Conservation (phyloP, 2,329 filamentous ascomycete species). For the Sarocladium oryzae region DNA sequence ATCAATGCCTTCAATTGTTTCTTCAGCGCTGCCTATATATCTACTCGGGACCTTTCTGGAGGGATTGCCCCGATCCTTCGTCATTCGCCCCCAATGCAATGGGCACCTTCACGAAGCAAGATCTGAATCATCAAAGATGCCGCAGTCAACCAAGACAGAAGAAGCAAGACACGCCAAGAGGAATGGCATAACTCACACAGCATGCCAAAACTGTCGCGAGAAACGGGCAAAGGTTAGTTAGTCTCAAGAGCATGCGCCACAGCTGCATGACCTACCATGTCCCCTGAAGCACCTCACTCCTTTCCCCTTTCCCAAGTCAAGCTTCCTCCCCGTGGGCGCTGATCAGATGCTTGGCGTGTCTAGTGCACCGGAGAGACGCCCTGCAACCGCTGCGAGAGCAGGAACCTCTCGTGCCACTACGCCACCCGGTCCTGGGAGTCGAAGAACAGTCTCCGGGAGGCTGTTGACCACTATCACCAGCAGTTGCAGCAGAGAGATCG, state of each 20-base stretch:
- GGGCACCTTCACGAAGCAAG: not conserved
- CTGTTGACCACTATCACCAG: not conserved
- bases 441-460: not conserved
- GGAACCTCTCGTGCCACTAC: not conserved
- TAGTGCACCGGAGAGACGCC: not conserved
- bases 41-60: no score
- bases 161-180: not conserved
- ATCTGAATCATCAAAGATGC: not conserved
- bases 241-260: no score
- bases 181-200: not conserved
- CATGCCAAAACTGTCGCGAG: not conserved
- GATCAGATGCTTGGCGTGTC: no score
- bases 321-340: no score
- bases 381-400: not conserved
- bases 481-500: not conserved
- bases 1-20: no score
- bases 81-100: no score
- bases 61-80: no score
- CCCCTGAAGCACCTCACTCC: no score
- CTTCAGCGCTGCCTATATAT: no score
- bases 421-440: not conserved
- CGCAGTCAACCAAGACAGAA: not conserved
- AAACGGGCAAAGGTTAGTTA: conserved; percentile 2
- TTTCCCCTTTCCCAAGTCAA: not conserved
- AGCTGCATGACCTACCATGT: no score